Conservation (phyloP, 2,329 filamentous ascomycete genomes). For the Trichoderma atroviride region DNA sequence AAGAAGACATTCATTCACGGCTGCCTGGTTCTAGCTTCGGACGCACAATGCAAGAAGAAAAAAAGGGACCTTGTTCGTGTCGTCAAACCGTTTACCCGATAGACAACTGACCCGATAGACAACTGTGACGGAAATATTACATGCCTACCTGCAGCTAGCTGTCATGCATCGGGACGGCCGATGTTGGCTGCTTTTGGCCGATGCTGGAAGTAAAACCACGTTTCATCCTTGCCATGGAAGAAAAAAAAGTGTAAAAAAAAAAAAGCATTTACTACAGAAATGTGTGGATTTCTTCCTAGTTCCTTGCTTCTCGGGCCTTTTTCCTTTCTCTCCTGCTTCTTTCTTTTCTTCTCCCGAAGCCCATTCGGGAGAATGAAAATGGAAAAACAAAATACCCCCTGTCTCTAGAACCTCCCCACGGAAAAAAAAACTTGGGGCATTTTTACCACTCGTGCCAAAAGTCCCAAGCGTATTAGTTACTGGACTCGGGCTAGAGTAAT, state of each 20-base stretch:
- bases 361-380: not conserved
- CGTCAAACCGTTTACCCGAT: not conserved
- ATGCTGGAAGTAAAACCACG: not conserved
- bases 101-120: not conserved
- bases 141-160: not conserved
- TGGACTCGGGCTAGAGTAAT: not conserved
- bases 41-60: not conserved
- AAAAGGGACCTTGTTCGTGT: not conserved
- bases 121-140: not conserved
- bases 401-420: not conserved
- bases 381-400: not conserved
- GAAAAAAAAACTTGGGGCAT: not conserved
- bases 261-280: not conserved
- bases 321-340: not conserved
- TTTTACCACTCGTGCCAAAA: not conserved
- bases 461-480: not conserved
- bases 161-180: slow-evolving; percentile 1
- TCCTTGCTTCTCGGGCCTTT: not conserved
- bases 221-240: not conserved
- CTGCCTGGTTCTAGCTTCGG: not conserved
- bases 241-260: too few relatives aligned
- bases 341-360: not conserved
- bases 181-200: not conserved
- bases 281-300: not conserved
- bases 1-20: not conserved